Evolutionary conservation across 1,284 basidiomycete species (phyloP), one percentile per base, ranked within the genome.

Genomic region (Pyrrhoderma noxium): DNA sequence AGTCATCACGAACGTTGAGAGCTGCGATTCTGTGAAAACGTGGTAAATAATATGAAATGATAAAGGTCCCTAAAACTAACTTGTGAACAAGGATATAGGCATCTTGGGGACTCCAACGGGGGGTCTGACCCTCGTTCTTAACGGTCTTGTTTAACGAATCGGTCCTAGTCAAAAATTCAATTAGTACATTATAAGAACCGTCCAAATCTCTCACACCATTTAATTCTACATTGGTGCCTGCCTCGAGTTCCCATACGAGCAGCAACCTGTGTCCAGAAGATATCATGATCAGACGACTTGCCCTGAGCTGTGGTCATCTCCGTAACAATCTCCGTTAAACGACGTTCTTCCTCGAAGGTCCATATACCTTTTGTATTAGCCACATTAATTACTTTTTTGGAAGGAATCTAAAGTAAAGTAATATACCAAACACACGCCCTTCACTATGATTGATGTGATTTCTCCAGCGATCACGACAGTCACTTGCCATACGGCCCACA

Each of bases 401-500:
- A 47, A 51, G 16, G 14, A 49, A 34, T 34, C 3, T 45, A 14
- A 22, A 64, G 71, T 59, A n/a, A n/a, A n/a, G n/a, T n/a, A n/a
- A n/a, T n/a, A n/a, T 58, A 71, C 81, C 82, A 51, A 65, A 67
- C 14, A 74, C 63, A 21, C 79, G 76, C 19, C 73, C 67, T 16
- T 80, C 80, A 35, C 77, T 73, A 57, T 81, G 74, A 35, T 78
- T 71, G 22, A 88, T 74, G 59, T 89, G 82, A 62, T 92, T 91
- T 45, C 85, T 78, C 67, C 82, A 92, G 53, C 90, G 75, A 65
- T 93, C 89, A 11, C 88, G 76, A 66, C 89, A 93, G 63, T 93
- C 88, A 9, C 79, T 72, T 14, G 85, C 78, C 72, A 81, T 79
- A 27, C 89, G 75, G 14, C 82, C 82, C 2, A 92, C 86, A 16